Evolutionary conservation across 441 rosid species (phyloP), one percentile per base, ranked within the genome.

Genomic region (Syzygium syzygioides): DNA sequence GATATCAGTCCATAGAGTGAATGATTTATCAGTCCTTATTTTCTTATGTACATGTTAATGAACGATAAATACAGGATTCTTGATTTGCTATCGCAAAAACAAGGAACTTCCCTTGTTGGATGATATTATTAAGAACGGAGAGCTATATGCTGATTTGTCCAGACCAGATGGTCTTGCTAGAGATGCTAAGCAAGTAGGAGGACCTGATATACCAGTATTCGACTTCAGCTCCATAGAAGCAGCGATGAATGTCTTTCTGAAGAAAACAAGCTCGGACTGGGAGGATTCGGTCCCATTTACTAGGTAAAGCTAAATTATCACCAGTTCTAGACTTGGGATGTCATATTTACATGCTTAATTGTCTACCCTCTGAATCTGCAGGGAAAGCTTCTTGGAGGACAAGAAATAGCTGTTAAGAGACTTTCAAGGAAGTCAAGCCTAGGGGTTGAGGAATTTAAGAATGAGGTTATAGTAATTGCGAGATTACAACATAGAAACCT

Each of bases 401-500:
- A 89, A 79, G 94, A 92, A 19, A 80, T 93, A 56, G 99, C 99
- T 2, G 99, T 96, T 45, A 97, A 97, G 95, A 94, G 99, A 90
- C 98, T 97, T 85, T 95, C 97, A 18, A 91, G 90, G 86, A 91
- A 88, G 85, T 97, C 99, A 4, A 94, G 96, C 12, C 99, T 96
- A 92, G 99, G 99, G 45, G 71, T 94, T 11, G 96, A 94, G 89
- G 98, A 96, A 89, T 96, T 96, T 53, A 95, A 94, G 92, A 97
- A 95, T 50, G 99, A 97, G 90, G 91, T 96, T 25, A 93, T 88
- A 85, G 89, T 97, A 68, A 96, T 97, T 79, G 97, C 98, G 8
- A 95, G 94, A 90, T 79, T 97, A 57, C 99, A 97, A 79, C 99
- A 97, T 90, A 87, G 96, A 54, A 97, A 96, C 92, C 96, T 97